A percentile compares a stretch with the other conserved stretches of the same genome.
Conservation (phyloP, 352 stramenopile species). For the Globisporangium lucens region DNA sequence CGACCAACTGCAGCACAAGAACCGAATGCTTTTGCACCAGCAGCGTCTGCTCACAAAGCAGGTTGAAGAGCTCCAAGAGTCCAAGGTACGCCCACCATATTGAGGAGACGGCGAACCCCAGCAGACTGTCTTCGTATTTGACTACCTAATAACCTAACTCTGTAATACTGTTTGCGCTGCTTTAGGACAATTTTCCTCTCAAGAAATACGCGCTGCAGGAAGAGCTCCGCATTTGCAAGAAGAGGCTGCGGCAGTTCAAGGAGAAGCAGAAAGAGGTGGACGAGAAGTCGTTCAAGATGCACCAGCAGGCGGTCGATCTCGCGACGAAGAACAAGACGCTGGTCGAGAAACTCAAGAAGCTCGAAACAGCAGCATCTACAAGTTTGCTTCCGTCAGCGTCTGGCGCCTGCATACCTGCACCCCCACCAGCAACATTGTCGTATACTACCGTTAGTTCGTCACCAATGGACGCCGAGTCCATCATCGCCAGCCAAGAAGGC, state of each 20-base stretch:
- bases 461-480: conserved; percentile 29
- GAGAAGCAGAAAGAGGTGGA: conserved; percentile 48
- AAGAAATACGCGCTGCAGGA: conserved; percentile 52
- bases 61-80: conserved; percentile 59
- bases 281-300: conserved; percentile 39
- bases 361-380: conserved; percentile 25
- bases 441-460: neutral
- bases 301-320: conserved; percentile 60
- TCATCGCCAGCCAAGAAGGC: conserved; percentile 63
- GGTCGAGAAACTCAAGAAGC: conserved; percentile 35
- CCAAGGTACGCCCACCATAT: conserved; percentile 25
- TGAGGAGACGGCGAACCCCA: neutral
- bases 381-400: conserved; percentile 7
- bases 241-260: conserved; percentile 55
- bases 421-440: neutral
- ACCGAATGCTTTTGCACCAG: conserved; percentile 51
- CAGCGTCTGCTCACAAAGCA: conserved; percentile 49
- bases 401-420: conserved; percentile 5
- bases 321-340: conserved; percentile 54
- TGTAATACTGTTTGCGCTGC: neutral
- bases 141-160: neutral
- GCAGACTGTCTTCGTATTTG: neutral
- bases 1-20: conserved; percentile 57
- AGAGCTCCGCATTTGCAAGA: conserved; percentile 61
- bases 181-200: conserved; percentile 44